Conservation (phyloP, 345 rosid species). For the Pseudoturritis turrita region DNA sequence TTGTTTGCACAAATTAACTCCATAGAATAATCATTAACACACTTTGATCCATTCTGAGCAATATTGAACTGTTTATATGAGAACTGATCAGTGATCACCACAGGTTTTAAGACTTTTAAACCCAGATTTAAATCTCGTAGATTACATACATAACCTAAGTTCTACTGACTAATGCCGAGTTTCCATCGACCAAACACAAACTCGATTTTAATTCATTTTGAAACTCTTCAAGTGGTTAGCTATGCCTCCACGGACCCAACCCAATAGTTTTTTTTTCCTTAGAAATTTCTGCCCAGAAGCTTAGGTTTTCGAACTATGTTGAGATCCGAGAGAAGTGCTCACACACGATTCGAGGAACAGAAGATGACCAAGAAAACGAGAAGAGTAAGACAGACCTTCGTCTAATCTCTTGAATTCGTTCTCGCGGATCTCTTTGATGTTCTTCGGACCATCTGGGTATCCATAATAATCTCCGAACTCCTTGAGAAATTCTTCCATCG, state of each 20-base stretch:
- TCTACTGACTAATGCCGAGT: not conserved
- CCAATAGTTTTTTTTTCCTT: not conserved
- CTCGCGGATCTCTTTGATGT: slow-evolving; percentile 67
- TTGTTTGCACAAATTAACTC: not conserved
- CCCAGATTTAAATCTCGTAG: not conserved
- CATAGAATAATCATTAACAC: not conserved
- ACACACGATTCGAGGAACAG: not conserved
- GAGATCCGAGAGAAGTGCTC: not conserved
- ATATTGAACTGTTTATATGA: not conserved
- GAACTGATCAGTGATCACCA: slow-evolving; percentile 3
- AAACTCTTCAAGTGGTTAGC: not conserved
- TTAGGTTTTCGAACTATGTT: not conserved
- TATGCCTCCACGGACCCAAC: not conserved
- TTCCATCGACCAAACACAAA: not conserved
- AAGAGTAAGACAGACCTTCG: slow-evolving; percentile 27
- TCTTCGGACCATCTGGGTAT: slow-evolving; percentile 69
- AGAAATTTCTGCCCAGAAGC: not conserved
- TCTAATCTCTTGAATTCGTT: slow-evolving; percentile 80
- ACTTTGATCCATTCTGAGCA: not conserved
- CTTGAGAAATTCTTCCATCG: slow-evolving; percentile 50
- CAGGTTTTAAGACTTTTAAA: not conserved
- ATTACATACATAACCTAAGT: not conserved
- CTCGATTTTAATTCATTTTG: not conserved
- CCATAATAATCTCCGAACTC: slow-evolving; percentile 76
- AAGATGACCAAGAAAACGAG: not conserved